These are phyloP conservation scores for Rhododendron ovatum DNA, from an alignment of 148 eudicot species.

Conservation along the genomic window DNA sequence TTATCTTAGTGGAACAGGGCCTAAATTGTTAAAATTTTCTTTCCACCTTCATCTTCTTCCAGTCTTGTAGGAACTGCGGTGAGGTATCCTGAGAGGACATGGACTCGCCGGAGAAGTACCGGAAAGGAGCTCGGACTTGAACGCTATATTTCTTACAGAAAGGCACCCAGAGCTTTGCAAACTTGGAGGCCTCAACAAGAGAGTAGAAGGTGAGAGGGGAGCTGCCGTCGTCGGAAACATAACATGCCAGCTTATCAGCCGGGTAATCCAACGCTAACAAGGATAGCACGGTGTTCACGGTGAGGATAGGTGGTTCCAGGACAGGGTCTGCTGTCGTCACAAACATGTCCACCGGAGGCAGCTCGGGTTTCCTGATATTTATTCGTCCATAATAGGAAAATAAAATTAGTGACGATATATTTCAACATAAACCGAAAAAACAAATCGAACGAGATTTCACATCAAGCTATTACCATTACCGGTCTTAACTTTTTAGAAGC, in stretches of 20 bases:
- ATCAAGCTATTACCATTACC: too few relatives aligned
- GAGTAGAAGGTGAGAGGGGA: conserved; percentile 34
- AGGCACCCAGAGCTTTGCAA: conserved; percentile 40
- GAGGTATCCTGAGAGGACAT: neutral
- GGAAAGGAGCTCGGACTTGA: conserved; percentile 31
- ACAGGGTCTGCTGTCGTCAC: conserved; percentile 38
- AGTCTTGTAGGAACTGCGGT: conserved; percentile 23
- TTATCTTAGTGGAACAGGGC: too few relatives aligned
- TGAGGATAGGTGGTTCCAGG: conserved; percentile 32
- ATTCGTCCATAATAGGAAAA: neutral
- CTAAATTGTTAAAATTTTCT: too few relatives aligned
- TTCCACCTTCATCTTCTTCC: conserved; percentile 25
- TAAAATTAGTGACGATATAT: neutral
- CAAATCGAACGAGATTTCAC: too few relatives aligned
- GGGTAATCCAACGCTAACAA: conserved; percentile 38
- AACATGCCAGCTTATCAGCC: conserved; percentile 30
- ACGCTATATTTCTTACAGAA: conserved; percentile 26
- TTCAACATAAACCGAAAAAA: neutral
- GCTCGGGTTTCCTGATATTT: neutral
- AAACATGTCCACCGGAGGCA: conserved; percentile 37
- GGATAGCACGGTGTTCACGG: conserved; percentile 34
- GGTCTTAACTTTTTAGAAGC: too few relatives aligned
- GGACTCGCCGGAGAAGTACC: conserved; percentile 19
- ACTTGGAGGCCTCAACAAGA: conserved; percentile 26
- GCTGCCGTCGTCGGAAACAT: conserved; percentile 36